Evolutionary conservation across 495 filamentous ascomycete species (phyloP).

Genomic region (Trichocladium uniseriatum): DNA sequence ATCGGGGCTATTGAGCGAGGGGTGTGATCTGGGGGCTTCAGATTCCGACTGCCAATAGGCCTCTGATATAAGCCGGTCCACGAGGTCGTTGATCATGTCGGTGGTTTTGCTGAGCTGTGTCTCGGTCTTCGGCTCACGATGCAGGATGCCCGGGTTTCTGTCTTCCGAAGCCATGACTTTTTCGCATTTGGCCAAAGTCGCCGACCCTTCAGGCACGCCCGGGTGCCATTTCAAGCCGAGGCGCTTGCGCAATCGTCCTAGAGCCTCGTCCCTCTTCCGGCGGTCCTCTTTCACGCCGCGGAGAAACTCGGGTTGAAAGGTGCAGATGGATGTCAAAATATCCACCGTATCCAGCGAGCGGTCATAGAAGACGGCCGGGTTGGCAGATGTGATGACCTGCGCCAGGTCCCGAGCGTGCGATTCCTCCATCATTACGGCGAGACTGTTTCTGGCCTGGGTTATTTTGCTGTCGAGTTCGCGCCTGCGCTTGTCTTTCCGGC

Average conservation of each 20-base stretch:
- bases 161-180: slow-evolving; percentile 12
- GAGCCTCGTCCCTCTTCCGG: background rate
- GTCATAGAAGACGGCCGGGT: background rate
- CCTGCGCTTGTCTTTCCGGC: slow-evolving; percentile 50
- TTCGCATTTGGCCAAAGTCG: slow-evolving; percentile 7
- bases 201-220: background rate
- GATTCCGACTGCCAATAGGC: slow-evolving; percentile 12
- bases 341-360: background rate
- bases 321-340: slow-evolving; percentile 6
- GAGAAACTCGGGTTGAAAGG: background rate
- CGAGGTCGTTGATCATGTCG: slow-evolving; percentile 15
- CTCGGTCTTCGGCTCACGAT: slow-evolving; percentile 10
- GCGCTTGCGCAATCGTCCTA: background rate
- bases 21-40: slow-evolving; percentile 5
- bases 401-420: slow-evolving; percentile 18
- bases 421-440: slow-evolving; percentile 11
- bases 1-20: slow-evolving; percentile 15
- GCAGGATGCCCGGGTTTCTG: background rate
- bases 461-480: slow-evolving; percentile 54
- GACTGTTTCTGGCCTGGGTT: slow-evolving; percentile 30
- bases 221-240: slow-evolving; percentile 1
- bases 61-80: slow-evolving; percentile 18
- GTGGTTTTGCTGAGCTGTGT: slow-evolving; percentile 7
- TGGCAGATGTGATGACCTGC: background rate
- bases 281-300: background rate